Evolutionary conservation across 768 basidiomycete genomes (phyloP).

Genomic region (Kockovaella imperatae): DNA sequence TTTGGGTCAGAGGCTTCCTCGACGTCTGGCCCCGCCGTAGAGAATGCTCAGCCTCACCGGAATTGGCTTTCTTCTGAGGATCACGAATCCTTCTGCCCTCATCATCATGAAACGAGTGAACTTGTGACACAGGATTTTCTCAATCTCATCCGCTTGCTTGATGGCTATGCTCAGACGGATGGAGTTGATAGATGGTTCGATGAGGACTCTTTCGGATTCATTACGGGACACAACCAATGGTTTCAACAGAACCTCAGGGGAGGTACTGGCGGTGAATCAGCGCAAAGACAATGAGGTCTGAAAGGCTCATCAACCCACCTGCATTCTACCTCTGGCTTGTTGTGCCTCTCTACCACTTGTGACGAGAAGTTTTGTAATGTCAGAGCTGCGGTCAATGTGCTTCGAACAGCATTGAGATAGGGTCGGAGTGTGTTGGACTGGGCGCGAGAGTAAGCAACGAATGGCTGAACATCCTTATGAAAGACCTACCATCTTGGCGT

Average conservation of each 20-base stretch:
- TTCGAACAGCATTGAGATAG: slow-evolving; percentile 90
- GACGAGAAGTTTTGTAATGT: slow-evolving; percentile 97
- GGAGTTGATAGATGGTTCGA: slow-evolving; percentile 95
- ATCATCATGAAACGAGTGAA: slow-evolving; percentile 99
- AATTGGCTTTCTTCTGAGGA: slow-evolving; percentile 89
- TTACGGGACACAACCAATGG: slow-evolving; percentile 91
- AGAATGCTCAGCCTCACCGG: slow-evolving; percentile 50
- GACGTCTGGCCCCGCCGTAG: not conserved
- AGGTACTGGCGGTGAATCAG: slow-evolving; percentile 56
- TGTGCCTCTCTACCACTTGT: slow-evolving; percentile 94
- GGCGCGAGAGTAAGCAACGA: not conserved
- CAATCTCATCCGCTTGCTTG: slow-evolving; percentile 98
- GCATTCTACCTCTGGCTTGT: slow-evolving; percentile 91
- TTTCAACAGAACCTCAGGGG: slow-evolving; percentile 88
- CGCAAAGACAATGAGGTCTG: not conserved
- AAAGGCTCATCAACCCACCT: slow-evolving; percentile 50
- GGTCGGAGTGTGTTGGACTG: slow-evolving; percentile 93
- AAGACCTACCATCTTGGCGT: not conserved
- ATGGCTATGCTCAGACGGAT: slow-evolving; percentile 96
- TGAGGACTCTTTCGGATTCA: slow-evolving; percentile 91
- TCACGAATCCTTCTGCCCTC: slow-evolving; percentile 93
- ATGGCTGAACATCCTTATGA: too few relatives aligned
- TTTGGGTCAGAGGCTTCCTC: not conserved
- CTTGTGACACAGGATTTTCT: slow-evolving; percentile 91
- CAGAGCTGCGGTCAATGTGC: slow-evolving; percentile 92